Evolutionary conservation across 2,329 filamentous ascomycete genomes (phyloP).

Genomic region (Cyclaneusma minus): DNA sequence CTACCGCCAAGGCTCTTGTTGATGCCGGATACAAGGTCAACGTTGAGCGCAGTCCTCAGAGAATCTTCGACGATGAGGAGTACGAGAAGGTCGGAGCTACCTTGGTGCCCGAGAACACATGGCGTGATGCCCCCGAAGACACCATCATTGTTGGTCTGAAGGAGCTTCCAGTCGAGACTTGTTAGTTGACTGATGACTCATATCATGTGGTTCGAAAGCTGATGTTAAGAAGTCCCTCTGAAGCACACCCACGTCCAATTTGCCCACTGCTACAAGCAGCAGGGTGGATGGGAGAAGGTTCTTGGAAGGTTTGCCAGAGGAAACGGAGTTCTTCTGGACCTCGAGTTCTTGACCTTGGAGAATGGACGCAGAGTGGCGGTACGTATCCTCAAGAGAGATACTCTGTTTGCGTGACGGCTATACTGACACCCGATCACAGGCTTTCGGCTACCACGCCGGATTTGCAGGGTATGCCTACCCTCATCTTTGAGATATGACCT

Average conservation of each 20-base stretch:
- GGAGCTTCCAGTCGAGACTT: slow-evolving; percentile 59
- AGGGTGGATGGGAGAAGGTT: slow-evolving; percentile 64
- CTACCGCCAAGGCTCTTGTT: slow-evolving; percentile 38
- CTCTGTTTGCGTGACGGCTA: slow-evolving; percentile 22
- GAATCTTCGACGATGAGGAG: slow-evolving; percentile 49
- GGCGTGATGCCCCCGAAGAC: slow-evolving; percentile 50
- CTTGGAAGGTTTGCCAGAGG: slow-evolving; percentile 67
- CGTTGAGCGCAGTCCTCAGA: slow-evolving; percentile 50
- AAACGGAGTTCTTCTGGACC: slow-evolving; percentile 63
- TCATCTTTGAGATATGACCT: slow-evolving; percentile 15
- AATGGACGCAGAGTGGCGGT: slow-evolving; percentile 55
- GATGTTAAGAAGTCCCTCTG: slow-evolving; percentile 34
- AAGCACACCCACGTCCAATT: slow-evolving; percentile 62
- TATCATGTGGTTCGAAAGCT: slow-evolving; percentile 3
- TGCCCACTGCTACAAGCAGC: slow-evolving; percentile 61
- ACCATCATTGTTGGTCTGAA: slow-evolving; percentile 64
- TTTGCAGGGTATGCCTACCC: no score
- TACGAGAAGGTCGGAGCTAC: slow-evolving; percentile 47
- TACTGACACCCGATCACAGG: slow-evolving; percentile 8
- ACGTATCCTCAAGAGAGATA: slow-evolving; percentile 26
- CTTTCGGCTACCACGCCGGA: slow-evolving; percentile 51
- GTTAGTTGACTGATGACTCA: slow-evolving; percentile 20
- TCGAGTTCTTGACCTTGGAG: slow-evolving; percentile 73
- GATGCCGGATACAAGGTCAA: slow-evolving; percentile 54
- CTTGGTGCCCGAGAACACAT: slow-evolving; percentile 50